These are phyloP conservation scores for Mollisia scopiformis DNA, from an alignment of 2,329 filamentous ascomycete genomes.

Conservation along the genomic window DNA sequence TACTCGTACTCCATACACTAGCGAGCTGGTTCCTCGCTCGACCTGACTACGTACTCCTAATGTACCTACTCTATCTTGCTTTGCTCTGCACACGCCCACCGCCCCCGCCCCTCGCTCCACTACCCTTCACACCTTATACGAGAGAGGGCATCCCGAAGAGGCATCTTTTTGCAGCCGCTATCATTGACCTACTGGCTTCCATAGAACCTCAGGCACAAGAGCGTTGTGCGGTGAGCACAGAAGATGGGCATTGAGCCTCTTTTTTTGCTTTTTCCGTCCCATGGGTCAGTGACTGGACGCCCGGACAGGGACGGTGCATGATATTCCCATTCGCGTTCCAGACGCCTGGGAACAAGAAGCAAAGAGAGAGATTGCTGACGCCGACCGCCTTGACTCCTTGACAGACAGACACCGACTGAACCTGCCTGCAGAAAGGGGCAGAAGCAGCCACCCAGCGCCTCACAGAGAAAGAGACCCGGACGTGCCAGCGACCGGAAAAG, in stretches of 20 bases:
- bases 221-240: conserved; percentile 11
- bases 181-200: conserved; percentile 5
- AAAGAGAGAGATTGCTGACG: conserved; percentile 10
- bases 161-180: neutral
- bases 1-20: no score
- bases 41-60: no score
- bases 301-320: conserved; percentile 10
- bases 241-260: conserved; percentile 21
- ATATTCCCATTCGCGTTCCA: conserved; percentile 15
- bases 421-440: conserved; percentile 11
- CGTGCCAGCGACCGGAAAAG: no score
- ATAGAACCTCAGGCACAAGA: neutral
- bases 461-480: neutral
- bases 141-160: neutral
- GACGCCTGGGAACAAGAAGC: conserved; percentile 28
- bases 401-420: neutral
- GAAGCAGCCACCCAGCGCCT: neutral
- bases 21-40: no score
- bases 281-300: neutral
- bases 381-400: neutral
- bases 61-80: no score
- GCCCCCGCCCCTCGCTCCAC: neutral
- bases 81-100: no score
- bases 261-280: conserved; percentile 18
- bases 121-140: no score